A percentile compares a stretch with the other conserved stretches of the same genome.
These are phyloP conservation scores for Bassia scoparia DNA, from an alignment of 148 eudicot genomes.

Conservation along the genomic window DNA sequence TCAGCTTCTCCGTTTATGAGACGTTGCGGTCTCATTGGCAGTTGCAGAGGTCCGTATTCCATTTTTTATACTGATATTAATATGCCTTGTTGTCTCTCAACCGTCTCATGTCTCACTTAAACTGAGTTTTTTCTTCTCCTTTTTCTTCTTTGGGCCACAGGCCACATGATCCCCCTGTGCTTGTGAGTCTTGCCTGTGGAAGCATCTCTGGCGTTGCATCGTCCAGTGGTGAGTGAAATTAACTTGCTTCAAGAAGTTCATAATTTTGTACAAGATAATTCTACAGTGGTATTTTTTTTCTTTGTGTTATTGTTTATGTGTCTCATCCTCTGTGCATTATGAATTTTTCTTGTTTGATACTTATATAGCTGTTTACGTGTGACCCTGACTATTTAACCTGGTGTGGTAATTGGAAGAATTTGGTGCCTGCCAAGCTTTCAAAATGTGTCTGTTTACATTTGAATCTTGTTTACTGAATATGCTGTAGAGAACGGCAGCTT, in stretches of 20 bases:
- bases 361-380: not conserved
- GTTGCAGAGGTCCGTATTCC: constrained; percentile 46
- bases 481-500: constrained; percentile 14
- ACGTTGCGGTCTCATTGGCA: constrained; percentile 78
- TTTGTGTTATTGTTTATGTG: not conserved
- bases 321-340: not conserved
- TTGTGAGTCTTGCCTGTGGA: constrained; percentile 96
- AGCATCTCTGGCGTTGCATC: constrained; percentile 93
- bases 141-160: constrained; percentile 39
- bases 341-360: not conserved
- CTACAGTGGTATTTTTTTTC: not conserved
- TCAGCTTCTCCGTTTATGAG: constrained; percentile 91
- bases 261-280: not conserved
- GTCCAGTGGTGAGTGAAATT: constrained; percentile 71
- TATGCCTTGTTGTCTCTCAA: not conserved
- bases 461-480: constrained; percentile 8
- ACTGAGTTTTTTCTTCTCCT: not conserved
- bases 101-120: not conserved
- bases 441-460: not conserved
- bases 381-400: not conserved
- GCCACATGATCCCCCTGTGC: constrained; percentile 68
- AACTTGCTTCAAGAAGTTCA: constrained; percentile 18
- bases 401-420: not conserved
- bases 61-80: not conserved
- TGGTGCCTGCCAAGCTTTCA: constrained; percentile 6